Percentiles rank a stretch among this genome's conserved stretches.
phyloP scores from a whole-genome alignment of 129 eudicot species.

The Silybum marianum region DNA sequence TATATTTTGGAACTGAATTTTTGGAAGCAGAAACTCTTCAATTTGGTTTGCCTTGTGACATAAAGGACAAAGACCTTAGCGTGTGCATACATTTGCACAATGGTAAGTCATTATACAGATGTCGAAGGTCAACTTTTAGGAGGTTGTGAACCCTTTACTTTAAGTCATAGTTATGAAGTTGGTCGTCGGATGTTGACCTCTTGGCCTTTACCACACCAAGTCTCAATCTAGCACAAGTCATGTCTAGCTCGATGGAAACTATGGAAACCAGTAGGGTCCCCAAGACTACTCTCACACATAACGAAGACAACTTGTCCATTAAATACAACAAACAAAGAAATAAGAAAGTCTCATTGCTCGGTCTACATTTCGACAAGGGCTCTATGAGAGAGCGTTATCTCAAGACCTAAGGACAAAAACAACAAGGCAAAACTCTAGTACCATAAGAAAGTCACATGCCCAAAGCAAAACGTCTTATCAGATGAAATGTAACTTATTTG shows the following conservation, averaged over 20 bases:
- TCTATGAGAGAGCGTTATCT: neutral
- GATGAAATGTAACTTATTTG: neutral
- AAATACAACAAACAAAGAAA: neutral
- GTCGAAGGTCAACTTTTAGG: neutral
- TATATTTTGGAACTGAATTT: no score
- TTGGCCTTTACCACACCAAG: neutral
- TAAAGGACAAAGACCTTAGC: neutral
- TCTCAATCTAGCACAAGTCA: neutral
- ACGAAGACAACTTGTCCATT: neutral
- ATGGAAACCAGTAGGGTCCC: neutral
- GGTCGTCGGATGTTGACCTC: neutral
- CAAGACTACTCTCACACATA: neutral
- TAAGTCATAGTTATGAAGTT: neutral
- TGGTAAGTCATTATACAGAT: neutral
- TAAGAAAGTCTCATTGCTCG: neutral
- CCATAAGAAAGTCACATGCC: neutral
- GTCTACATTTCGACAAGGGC: neutral
- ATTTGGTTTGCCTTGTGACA: neutral
- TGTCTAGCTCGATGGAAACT: neutral
- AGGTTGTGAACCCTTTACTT: neutral
- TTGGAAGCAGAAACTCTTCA: neutral
- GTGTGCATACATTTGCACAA: neutral
- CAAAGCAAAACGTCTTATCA: neutral
- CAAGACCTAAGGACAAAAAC: neutral
- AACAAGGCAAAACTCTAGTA: neutral